Percentiles rank a stretch among this genome's conserved stretches.
Evolutionary conservation across 1,139 yeast genomes (phyloP).

Genomic region (Taphrina sp.): DNA sequence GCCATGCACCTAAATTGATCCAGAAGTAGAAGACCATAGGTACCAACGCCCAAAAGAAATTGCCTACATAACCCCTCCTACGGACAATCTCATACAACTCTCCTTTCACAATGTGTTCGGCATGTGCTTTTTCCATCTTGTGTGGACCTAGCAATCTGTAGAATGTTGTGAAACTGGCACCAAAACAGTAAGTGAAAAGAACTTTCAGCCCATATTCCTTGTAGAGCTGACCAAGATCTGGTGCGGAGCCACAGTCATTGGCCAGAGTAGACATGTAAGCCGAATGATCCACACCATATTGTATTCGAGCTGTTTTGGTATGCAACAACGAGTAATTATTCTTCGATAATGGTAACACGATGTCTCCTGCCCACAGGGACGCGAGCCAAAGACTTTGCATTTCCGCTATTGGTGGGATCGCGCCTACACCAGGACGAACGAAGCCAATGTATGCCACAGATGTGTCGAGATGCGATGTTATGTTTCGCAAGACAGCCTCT

Average conservation of each 20-base stretch:
- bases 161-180: not conserved
- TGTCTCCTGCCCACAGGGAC: not conserved
- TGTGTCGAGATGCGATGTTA: not conserved
- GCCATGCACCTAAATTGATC: not conserved
- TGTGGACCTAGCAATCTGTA: not conserved
- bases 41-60: not conserved
- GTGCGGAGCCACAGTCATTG: not conserved
- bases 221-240: not conserved
- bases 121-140: not conserved
- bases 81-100: not conserved
- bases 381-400: not conserved
- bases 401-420: not conserved
- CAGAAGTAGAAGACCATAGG: not conserved
- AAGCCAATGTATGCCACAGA: not conserved
- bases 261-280: conserved; percentile 1
- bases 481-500: not conserved
- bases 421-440: conserved; percentile 4
- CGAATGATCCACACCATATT: not conserved
- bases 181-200: not conserved
- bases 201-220: not conserved
- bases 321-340: not conserved
- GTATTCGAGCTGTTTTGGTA: not conserved
- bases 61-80: not conserved
- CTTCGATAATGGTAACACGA: not conserved
- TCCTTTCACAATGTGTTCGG: not conserved